These are phyloP conservation scores for Phlyctochytrium planicorne DNA, from an alignment of 192 early-diverging fungal species.

Conservation along the genomic window DNA sequence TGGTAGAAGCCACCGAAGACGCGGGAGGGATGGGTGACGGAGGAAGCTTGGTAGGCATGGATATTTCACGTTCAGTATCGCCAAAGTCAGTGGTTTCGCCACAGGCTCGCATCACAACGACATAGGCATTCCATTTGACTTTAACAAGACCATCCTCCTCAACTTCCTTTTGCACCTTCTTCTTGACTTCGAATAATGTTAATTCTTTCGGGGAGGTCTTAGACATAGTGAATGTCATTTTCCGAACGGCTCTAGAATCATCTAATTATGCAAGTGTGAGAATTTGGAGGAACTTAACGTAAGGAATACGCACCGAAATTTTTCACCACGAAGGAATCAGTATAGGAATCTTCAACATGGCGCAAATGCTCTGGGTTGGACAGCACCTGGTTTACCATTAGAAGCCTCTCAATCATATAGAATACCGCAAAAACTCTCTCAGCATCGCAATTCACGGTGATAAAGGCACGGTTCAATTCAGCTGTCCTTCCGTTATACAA, in stretches of 20 bases:
- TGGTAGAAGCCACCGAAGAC: too few species aligned
- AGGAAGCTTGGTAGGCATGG: too few species aligned
- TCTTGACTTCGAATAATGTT: slow-evolving; percentile 39
- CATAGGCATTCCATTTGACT: too few species aligned
- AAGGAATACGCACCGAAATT: slow-evolving; percentile 34
- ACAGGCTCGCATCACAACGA: too few species aligned
- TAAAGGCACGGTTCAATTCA: slow-evolving; percentile 33
- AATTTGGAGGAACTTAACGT: too few species aligned
- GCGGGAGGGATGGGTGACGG: too few species aligned
- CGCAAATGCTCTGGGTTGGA: slow-evolving; percentile 56
- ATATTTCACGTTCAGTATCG: too few species aligned
- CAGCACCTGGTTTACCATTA: slow-evolving; percentile 42
- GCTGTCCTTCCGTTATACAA: slow-evolving; percentile 21
- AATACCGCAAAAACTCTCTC: slow-evolving; percentile 44
- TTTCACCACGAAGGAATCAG: slow-evolving; percentile 31
- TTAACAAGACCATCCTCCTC: too few species aligned
- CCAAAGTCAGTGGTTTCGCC: too few species aligned
- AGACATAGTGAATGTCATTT: slow-evolving; percentile 27
- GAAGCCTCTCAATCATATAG: too few species aligned
- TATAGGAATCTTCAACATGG: slow-evolving; percentile 42
- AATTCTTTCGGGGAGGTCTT: slow-evolving; percentile 30
- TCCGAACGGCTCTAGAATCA: slow-evolving; percentile 28
- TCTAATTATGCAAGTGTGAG: slow-evolving; percentile 24
- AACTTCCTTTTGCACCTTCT: too few species aligned
- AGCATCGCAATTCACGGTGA: slow-evolving; percentile 43